Base-by-base conservation (phyloP, 2,329 filamentous ascomycete species). In the Lasiodiplodia gonubiensis region DNA sequence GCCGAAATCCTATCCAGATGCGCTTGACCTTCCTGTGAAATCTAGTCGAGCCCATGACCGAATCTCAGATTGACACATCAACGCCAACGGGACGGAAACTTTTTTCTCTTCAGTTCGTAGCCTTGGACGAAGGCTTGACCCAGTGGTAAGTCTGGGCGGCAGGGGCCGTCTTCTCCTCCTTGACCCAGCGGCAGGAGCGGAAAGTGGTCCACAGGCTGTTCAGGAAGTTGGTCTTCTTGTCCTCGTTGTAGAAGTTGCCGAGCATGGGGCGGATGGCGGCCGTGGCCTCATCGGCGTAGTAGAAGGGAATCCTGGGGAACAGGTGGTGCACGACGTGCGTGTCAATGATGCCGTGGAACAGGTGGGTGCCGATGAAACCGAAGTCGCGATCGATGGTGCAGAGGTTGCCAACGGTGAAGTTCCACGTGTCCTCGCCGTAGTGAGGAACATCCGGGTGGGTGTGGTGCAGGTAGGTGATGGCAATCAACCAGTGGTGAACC, bases 391-490 rank as follows among this genome's bases (percentile, higher is more conserved):
- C 88, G 33, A 90, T 82, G 3, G 88, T 90, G 42, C 86, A 84
- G 16, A 87, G 80, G 2, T 88, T 87, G 30, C 88, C 88, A 71
- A 86, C 85, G 69, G 86, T 83, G 71, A 86, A 90, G 25, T 85
- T 87, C 88, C 88, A 90, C 66, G 81, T 80, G 21, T 85, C 82
- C 52, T 83, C 83, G 30, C 86, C 83, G 75, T 88, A 90, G 77
- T 90, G 86, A 21, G 84, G 84, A 59, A 89, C 80, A 3, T 78
- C 74, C 2, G 76, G 80, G 74, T 91, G 87, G 66, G 88, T 90
- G 83, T 92, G 90, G 79, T 92, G 90, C 23, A 92, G 88, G 79
- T 90, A 92, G 57, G 90, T 92, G 75, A 92, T 92, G 70, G 89
- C 89, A 23, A 92, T 89, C 65, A 91, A 83, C 88, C 88, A 91